phyloP scores from a whole-genome alignment of 1,284 basidiomycete species.

The Moesziomyces sp. region DNA sequence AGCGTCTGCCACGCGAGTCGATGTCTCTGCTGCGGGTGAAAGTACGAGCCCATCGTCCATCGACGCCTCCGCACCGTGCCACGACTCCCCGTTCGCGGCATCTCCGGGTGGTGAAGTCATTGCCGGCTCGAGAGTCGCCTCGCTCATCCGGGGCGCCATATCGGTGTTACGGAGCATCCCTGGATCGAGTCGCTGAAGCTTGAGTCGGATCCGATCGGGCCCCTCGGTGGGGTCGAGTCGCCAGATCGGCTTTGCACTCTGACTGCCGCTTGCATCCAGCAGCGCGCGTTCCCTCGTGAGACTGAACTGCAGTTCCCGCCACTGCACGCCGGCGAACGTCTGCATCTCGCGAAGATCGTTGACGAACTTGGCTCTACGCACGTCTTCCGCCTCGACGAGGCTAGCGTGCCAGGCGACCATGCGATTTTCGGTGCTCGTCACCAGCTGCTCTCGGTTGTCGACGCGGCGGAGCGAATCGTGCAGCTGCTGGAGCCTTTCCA shows the following conservation, averaged over 20 bases:
- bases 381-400: constrained; percentile 42
- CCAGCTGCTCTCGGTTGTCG: constrained; percentile 44
- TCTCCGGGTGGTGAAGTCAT: constrained; percentile 5
- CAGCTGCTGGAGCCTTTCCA: constrained; percentile 53
- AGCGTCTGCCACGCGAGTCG: not conserved
- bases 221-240: constrained; percentile 65
- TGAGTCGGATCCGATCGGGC: constrained; percentile 59
- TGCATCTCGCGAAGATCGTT: constrained; percentile 58
- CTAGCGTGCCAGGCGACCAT: constrained; percentile 55
- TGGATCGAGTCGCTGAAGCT: constrained; percentile 52
- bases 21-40: not conserved
- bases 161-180: constrained; percentile 8
- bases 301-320: constrained; percentile 38
- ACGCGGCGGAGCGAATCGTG: constrained; percentile 38
- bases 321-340: constrained; percentile 43
- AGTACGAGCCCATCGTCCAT: constrained; percentile 1
- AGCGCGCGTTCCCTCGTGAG: constrained; percentile 47
- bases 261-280: constrained; percentile 12
- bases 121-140: constrained; percentile 8
- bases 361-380: constrained; percentile 41
- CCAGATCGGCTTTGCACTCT: constrained; percentile 31
- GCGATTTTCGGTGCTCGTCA: constrained; percentile 43
- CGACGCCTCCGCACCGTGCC: constrained; percentile 28
- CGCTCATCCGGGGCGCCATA: constrained; percentile 28
- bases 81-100: constrained; percentile 23